A percentile compares a stretch with the other conserved stretches of the same genome.
Evolutionary conservation across 2,329 filamentous ascomycete species (phyloP).

Genomic region (Pseudocercospora pini-densiflorae): DNA sequence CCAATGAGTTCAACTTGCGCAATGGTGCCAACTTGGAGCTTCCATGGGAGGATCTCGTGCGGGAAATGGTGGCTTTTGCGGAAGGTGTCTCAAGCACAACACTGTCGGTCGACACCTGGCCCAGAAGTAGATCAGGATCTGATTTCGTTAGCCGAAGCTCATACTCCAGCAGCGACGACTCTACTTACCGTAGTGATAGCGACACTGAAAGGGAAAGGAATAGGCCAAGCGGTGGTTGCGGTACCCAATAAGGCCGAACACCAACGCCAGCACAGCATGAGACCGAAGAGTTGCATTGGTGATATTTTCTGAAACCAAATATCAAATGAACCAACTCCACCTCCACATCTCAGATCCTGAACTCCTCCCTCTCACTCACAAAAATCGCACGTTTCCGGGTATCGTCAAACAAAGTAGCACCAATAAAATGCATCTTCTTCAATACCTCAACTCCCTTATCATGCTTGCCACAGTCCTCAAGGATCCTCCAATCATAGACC

Average conservation of each 20-base stretch:
- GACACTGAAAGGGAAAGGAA: background rate
- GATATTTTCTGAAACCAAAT: too few relatives aligned
- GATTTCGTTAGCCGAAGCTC: background rate
- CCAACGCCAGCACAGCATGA: background rate
- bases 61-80: background rate
- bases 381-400: slow-evolving; percentile 29
- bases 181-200: background rate
- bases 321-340: too few relatives aligned
- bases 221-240: background rate
- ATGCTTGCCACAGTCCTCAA: slow-evolving; percentile 33
- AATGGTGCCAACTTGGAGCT: background rate
- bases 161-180: background rate
- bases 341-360: background rate
- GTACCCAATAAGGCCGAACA: background rate
- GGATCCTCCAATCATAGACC: slow-evolving; percentile 40
- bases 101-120: background rate
- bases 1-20: background rate
- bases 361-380: slow-evolving; percentile 24
- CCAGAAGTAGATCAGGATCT: background rate
- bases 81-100: too few relatives aligned
- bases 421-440: slow-evolving; percentile 32
- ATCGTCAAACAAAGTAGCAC: slow-evolving; percentile 36
- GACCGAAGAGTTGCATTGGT: too few relatives aligned
- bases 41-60: background rate
- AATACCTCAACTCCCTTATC: slow-evolving; percentile 22